A percentile compares a stretch with the other conserved stretches of the same genome.
Conservation (phyloP, 345 rosid species). For the Kernera saxatilis region DNA sequence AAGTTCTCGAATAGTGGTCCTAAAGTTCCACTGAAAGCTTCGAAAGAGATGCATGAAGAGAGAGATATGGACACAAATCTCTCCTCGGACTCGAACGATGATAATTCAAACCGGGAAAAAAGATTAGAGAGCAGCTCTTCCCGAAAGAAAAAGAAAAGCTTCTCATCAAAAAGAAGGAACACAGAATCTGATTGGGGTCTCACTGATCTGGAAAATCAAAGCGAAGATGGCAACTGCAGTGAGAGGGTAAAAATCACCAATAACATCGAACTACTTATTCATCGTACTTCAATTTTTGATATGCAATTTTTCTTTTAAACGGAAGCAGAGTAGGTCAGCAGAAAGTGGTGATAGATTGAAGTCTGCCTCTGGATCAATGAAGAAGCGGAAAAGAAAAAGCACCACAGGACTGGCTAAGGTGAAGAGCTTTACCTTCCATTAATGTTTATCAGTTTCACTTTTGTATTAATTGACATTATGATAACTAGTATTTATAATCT, state of each 20-base stretch:
- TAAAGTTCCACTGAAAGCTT: constrained; percentile 32
- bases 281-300: not conserved
- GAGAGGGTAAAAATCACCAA: constrained; percentile 47
- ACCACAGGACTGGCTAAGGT: constrained; percentile 76
- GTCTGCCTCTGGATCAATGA: constrained; percentile 51
- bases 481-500: not conserved
- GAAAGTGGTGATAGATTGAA: constrained; percentile 41
- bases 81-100: constrained; percentile 34
- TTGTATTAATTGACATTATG: not conserved
- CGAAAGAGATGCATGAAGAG: constrained; percentile 33
- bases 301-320: constrained; percentile 7
- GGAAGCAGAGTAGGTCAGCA: constrained; percentile 36
- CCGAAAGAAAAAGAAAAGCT: constrained; percentile 35
- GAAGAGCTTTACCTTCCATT: not conserved
- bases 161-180: constrained; percentile 35
- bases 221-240: constrained; percentile 42
- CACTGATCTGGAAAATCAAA: constrained; percentile 40
- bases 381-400: constrained; percentile 76
- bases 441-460: constrained; percentile 7
- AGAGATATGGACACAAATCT: constrained; percentile 28
- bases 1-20: constrained; percentile 43
- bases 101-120: constrained; percentile 26
- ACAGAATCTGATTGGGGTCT: constrained; percentile 42
- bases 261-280: not conserved
- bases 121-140: constrained; percentile 37